Evolutionary conservation across 345 rosid species (phyloP).

Genomic region (Citrus australasica): DNA sequence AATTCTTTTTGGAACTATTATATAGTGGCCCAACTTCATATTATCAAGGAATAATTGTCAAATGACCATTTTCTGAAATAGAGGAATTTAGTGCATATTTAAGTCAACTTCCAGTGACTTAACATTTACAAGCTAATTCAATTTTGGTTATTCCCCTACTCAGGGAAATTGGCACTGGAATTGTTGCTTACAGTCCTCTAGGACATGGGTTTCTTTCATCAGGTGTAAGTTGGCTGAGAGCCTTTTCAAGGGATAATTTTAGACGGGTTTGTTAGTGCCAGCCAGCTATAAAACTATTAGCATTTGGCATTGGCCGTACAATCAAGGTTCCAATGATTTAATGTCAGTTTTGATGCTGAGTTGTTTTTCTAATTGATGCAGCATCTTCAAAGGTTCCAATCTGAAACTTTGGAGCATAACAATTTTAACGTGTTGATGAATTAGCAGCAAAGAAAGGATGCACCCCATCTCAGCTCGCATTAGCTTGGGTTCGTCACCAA

Average conservation of each 20-base stretch:
- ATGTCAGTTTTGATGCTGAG: neutral
- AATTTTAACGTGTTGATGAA: conserved; percentile 36
- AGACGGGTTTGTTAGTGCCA: conserved; percentile 34
- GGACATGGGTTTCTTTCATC: conserved; percentile 59
- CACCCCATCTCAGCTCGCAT: conserved; percentile 60
- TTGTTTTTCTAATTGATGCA: conserved; percentile 11
- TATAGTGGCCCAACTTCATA: too few relatives aligned
- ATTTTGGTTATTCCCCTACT: neutral
- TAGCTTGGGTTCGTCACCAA: conserved; percentile 65
- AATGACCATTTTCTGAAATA: too few relatives aligned
- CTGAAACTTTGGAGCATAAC: conserved; percentile 55
- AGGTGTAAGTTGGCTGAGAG: conserved; percentile 48
- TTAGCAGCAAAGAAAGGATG: conserved; percentile 50
- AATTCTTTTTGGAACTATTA: too few relatives aligned
- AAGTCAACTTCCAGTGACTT: too few relatives aligned
- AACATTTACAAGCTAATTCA: neutral
- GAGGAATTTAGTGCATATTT: too few relatives aligned
- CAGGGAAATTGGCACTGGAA: conserved; percentile 69
- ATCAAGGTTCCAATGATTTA: neutral
- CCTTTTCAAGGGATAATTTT: conserved; percentile 27
- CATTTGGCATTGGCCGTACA: neutral
- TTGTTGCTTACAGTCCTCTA: conserved; percentile 62
- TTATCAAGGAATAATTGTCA: too few relatives aligned
- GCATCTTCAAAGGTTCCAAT: conserved; percentile 52
- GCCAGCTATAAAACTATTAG: neutral